These are phyloP conservation scores for Phytophthora kernoviae DNA, from an alignment of 352 stramenopile species.

Conservation along the genomic window DNA sequence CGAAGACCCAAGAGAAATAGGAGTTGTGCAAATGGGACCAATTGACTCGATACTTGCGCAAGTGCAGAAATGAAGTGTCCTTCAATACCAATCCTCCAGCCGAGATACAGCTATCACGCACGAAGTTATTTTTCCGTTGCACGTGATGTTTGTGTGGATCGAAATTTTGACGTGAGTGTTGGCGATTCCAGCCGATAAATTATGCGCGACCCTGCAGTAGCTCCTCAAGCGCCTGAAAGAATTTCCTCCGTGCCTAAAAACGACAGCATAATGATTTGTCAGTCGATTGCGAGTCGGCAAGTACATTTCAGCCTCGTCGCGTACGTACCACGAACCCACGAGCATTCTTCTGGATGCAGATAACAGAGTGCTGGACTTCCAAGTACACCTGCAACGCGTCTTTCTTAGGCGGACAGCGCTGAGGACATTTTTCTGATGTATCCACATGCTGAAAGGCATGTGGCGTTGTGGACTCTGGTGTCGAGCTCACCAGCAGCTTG, in stretches of 20 bases:
- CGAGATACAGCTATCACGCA: background rate
- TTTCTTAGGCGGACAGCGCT: constrained; percentile 1
- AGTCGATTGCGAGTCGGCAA: background rate
- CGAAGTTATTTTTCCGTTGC: background rate
- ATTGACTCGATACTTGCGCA: constrained; percentile 15
- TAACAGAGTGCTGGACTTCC: constrained; percentile 28
- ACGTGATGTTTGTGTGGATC: constrained; percentile 1
- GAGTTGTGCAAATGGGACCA: constrained; percentile 20
- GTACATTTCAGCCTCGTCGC: background rate
- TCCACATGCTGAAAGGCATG: background rate
- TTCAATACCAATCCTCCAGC: constrained; percentile 10
- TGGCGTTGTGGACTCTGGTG: background rate
- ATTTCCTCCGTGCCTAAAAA: constrained; percentile 20
- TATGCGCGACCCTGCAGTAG: constrained; percentile 15
- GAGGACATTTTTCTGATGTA: constrained; percentile 1
- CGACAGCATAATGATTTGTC: background rate
- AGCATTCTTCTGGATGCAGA: constrained; percentile 33
- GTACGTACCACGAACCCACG: constrained; percentile 30
- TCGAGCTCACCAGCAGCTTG: background rate
- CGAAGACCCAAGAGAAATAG: constrained; percentile 18
- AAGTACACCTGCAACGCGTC: constrained; percentile 28
- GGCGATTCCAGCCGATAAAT: background rate
- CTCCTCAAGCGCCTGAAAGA: constrained; percentile 29
- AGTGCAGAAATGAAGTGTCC: constrained; percentile 19
- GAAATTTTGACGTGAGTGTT: background rate